A percentile compares a stretch with the other conserved stretches of the same genome.
phyloP scores from a whole-genome alignment of 2,329 filamentous ascomycete genomes.

The Fulvia fulva region DNA sequence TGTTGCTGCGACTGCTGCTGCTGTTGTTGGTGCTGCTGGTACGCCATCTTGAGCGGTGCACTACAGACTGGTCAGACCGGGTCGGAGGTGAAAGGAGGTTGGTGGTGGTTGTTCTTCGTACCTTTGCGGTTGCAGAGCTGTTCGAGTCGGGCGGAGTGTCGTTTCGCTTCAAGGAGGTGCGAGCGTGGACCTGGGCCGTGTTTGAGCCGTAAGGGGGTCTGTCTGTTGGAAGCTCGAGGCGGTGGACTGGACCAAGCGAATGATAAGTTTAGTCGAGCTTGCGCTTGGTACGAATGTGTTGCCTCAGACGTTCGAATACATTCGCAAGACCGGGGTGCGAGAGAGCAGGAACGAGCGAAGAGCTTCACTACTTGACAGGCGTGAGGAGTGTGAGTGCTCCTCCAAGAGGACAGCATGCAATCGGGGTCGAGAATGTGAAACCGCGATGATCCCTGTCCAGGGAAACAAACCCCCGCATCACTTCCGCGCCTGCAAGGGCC shows the following conservation, averaged over 20 bases:
- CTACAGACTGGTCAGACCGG: slow-evolving; percentile 2
- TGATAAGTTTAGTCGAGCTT: too few species aligned
- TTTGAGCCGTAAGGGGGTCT: neutral
- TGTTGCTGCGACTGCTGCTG: slow-evolving; percentile 13
- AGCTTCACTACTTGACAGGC: too few species aligned
- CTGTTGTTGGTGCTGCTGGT: slow-evolving; percentile 14
- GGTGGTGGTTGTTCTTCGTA: neutral
- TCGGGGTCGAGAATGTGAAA: neutral
- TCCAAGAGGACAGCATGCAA: neutral
- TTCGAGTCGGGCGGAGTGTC: neutral
- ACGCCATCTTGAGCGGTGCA: slow-evolving; percentile 12
- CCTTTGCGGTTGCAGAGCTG: neutral
- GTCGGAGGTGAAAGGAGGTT: neutral
- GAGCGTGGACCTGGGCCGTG: neutral
- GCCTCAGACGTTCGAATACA: too few species aligned
- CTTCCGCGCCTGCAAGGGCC: neutral
- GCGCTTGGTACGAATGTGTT: too few species aligned
- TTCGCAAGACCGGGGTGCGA: neutral
- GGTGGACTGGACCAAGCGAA: neutral
- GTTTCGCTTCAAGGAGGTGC: neutral
- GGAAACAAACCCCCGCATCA: neutral
- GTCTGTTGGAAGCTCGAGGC: neutral
- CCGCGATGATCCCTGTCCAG: neutral
- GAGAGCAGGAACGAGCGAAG: neutral
- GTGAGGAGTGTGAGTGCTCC: neutral